Evolutionary conservation across 192 early-diverging fungal species (phyloP).

Genomic region (Powellomyces hirtus): DNA sequence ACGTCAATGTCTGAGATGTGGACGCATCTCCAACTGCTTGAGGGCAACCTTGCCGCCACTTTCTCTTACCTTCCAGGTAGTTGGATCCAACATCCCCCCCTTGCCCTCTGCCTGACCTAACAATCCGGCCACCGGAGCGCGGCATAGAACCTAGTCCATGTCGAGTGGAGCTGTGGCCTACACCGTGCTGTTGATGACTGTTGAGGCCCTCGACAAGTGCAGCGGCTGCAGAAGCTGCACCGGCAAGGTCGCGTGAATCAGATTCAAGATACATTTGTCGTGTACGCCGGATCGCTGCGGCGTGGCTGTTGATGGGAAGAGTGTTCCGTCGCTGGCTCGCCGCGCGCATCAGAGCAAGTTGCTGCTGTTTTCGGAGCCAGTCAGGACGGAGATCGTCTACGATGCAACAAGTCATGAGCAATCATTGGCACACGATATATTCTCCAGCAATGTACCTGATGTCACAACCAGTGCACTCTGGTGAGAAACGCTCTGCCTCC

Average conservation of each 20-base stretch:
- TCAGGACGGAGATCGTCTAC: constrained; percentile 72
- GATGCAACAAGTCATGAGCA: neutral
- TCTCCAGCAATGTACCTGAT: too few relatives aligned
- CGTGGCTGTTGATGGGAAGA: constrained; percentile 21
- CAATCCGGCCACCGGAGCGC: too few relatives aligned
- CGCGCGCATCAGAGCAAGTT: constrained; percentile 32
- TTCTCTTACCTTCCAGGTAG: constrained; percentile 24
- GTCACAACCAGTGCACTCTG: constrained; percentile 29
- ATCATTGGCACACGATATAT: neutral
- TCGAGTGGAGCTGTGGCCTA: neutral
- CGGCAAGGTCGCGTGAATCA: constrained; percentile 6
- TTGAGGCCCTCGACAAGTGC: constrained; percentile 22
- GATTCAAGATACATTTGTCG: constrained; percentile 11
- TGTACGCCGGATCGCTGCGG: neutral
- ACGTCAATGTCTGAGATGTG: neutral
- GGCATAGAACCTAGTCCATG: neutral
- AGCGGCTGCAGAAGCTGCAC: constrained; percentile 23
- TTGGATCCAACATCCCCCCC: constrained; percentile 13
- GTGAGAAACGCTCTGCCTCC: constrained; percentile 31
- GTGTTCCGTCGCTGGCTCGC: constrained; percentile 21
- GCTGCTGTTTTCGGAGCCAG: constrained; percentile 55
- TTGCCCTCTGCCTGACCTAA: neutral
- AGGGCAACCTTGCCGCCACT: too few relatives aligned
- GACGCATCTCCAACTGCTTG: neutral
- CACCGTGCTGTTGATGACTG: neutral